Evolutionary conservation across 2,329 filamentous ascomycete species (phyloP), one percentile per base, ranked within the genome.

Genomic region (Fusarium liriodendri): DNA sequence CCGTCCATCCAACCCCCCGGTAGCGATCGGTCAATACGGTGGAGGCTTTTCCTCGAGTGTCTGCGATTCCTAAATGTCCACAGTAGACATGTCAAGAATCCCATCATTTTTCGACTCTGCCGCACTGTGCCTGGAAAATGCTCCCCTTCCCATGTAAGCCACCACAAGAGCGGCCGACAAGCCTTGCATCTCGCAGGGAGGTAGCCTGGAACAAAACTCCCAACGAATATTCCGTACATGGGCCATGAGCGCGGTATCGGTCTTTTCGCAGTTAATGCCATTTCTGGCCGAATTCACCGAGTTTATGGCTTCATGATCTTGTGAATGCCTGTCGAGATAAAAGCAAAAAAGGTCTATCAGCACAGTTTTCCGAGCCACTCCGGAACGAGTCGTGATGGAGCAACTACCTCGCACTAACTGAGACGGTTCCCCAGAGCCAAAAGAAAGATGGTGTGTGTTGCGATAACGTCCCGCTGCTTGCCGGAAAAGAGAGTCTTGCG

Each of bases 101-200:
- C 25, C 52, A 16, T 40, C 27, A 59, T 61, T 13, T 67, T 55
- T 72, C 38, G 32, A 66, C 7, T 20, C 52, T 25, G 54, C 29
- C 61, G 71, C 73, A 76, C 73, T 76, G 73, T 76, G 73, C 54
- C 59, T 62, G 68, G 63, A 20, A 61, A 67, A 64, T 69, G 20
- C 8, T 52, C 62, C 57, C 64, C 62, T 63, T 67, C 59, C 45
- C 59, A 42, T 71, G 54, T 73, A 47, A 69, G 72, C 67, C 47
- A 67, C 50, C 62, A 33, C 62, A 64, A 63, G 45, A 45, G 58
- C 57, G 33, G 42, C 35, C 35, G 64, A 45, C 64, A 66, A 38
- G 60, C 71, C 71, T 57, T 47, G 13, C 57, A 57, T 45, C 60
- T 74, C 68, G 42, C 66, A 71, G 47, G 70, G 67, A 71, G 62